Conservation (phyloP, 2,329 filamentous ascomycete species). For the Didymella pinodella region DNA sequence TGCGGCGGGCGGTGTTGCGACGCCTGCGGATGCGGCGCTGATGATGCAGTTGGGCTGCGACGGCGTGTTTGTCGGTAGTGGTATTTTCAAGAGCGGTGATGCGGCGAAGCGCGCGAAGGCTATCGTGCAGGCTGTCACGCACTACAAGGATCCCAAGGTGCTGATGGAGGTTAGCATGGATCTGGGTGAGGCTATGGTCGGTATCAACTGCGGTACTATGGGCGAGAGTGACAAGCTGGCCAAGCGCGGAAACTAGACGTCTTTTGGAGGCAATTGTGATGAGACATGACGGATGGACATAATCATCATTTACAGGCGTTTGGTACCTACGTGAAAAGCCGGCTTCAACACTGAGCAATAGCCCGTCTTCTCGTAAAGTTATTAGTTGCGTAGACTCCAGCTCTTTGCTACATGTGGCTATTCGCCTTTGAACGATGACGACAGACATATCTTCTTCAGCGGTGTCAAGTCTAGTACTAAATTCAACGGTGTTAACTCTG, state of each 20-base stretch:
- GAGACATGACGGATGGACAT: neutral
- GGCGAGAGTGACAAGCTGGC: constrained; percentile 81
- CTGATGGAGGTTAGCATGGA: constrained; percentile 87
- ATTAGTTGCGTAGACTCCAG: neutral
- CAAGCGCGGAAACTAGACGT: constrained; percentile 79
- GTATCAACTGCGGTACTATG: constrained; percentile 86
- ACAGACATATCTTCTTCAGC: neutral
- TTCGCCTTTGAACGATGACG: neutral
- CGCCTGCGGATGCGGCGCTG: constrained; percentile 92
- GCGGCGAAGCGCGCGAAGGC: constrained; percentile 89
- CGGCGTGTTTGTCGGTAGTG: constrained; percentile 94
- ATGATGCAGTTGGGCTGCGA: constrained; percentile 99
- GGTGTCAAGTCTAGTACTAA: neutral
- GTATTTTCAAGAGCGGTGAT: constrained; percentile 97
- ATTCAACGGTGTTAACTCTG: neutral
- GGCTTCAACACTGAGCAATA: constrained; percentile 19
- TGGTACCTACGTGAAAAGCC: constrained; percentile 12
- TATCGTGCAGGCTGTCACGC: constrained; percentile 92
- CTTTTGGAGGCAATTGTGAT: neutral
- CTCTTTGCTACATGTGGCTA: neutral
- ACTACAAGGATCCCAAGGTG: constrained; percentile 85
- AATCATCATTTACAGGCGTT: constrained; percentile 18
- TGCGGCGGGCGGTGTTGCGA: constrained; percentile 98
- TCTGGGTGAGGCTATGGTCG: constrained; percentile 97
- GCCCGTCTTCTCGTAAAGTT: constrained; percentile 8